Evolutionary conservation across 129 eudicot genomes (phyloP), one percentile per base, ranked within the genome.

Genomic region (Escallonia herrerae): DNA sequence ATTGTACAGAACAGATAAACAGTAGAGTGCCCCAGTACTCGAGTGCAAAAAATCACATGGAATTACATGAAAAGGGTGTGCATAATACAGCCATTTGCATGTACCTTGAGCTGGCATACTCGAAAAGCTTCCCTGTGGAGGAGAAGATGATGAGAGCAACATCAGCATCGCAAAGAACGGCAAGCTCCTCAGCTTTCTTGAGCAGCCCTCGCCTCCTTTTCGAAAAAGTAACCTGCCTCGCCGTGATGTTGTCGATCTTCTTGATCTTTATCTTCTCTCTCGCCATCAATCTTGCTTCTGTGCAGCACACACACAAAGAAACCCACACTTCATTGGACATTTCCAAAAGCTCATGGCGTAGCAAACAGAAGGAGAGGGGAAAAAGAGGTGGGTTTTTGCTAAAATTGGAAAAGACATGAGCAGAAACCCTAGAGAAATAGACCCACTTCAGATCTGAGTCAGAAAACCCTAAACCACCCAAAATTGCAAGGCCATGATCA

Each of bases 141-240:
- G 87, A 82, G 60, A 82, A 82, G 65, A 82, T 72, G 76, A 78
- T 76, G 8, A 83, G 72, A 65, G 84, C 88, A 59, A 83, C 88
- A 9, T 79, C 84, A 56, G 88, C 88, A 70, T 82, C 87, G 66
- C 87, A 82, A 66, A 82, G 83, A 4, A 82, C 80, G 6, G 84
- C 80, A 5, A 82, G 83, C 53, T 82, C 87, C 71, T 82, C 83
- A 13, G 87, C 87, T 64, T 82, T 82, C 73, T 82, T 82, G 46
- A 82, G 60, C 47, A 82, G 80, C 76, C 87, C 87, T 78, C 83
- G 63, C 74, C 83, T 82, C 63, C 87, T 78, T 70, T 82, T 82
- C 5, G 87, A 82, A 68, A 82, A 82, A 2, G 87, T 82, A 45
- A 82, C 87, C 15, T 82, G 87, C 66, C 87, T 71, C 3, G 87